phyloP scores from a whole-genome alignment of 1,284 basidiomycete genomes.

The Cutaneotrichosporon cyanovorans region DNA sequence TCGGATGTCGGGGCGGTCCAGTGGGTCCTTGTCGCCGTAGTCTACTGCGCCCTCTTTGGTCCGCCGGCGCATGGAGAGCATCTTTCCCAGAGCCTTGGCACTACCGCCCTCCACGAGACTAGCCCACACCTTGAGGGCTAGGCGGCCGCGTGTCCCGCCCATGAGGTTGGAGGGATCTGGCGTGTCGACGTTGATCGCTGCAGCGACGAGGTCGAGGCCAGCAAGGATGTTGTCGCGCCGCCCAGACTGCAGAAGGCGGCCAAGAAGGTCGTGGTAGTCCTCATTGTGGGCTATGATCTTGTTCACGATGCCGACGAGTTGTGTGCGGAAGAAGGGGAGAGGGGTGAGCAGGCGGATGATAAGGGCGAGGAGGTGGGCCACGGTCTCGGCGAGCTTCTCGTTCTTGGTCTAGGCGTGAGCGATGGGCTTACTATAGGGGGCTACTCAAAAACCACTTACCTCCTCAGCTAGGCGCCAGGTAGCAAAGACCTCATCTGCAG shows the following conservation, averaged over 20 bases:
- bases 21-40: constrained; percentile 35
- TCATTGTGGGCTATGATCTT: constrained; percentile 35
- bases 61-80: constrained; percentile 41
- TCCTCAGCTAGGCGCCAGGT: constrained; percentile 41
- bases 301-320: constrained; percentile 36
- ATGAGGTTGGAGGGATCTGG: constrained; percentile 20
- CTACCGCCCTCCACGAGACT: constrained; percentile 36
- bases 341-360: constrained; percentile 41
- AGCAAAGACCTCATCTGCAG: constrained; percentile 42
- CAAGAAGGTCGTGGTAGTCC: constrained; percentile 37
- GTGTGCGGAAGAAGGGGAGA: constrained; percentile 44
- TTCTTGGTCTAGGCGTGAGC: constrained; percentile 26
- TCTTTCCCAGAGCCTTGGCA: constrained; percentile 38
- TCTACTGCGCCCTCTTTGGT: constrained; percentile 35
- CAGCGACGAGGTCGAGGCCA: constrained; percentile 34
- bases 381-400: constrained; percentile 31
- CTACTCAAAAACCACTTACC: too few relatives aligned
- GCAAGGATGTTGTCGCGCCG: constrained; percentile 40
- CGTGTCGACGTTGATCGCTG: constrained; percentile 36
- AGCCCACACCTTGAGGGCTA: constrained; percentile 34
- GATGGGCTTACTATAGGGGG: too few relatives aligned
- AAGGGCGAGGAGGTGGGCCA: constrained; percentile 34
- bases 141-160: constrained; percentile 20
- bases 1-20: constrained; percentile 43
- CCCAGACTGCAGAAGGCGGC: constrained; percentile 34